Evolutionary conservation across 371 early-diverging fungal species (phyloP), one percentile per base, ranked within the genome.

Genomic region (Mucor ambiguus): DNA sequence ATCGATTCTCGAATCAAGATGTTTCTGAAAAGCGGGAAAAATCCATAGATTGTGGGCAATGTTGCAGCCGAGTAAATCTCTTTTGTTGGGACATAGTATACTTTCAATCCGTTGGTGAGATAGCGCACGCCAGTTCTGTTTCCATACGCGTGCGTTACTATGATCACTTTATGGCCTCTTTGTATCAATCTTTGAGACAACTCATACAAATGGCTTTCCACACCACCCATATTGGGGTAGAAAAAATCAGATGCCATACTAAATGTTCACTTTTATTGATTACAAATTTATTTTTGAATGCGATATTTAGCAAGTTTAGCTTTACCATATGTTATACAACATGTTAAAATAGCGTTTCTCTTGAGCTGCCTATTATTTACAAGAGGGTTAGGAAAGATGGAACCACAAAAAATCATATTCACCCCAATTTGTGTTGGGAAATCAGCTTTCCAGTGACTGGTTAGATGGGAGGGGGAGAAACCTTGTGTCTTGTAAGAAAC

Each of bases 191-290:
- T 87, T 76, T 96, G 95, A 20, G 96, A 92, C 46, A 99, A 80
- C 73, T 93, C 92, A 72, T 94, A 95, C 35, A 99, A 81, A 82
- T 99, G 99, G 43, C 93, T 93, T 77, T 99, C 99, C 4, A 99
- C 96, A 7, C 99, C 99, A 56, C 99, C 99, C 71, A 94, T 90
- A 66, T 94, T 95, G 35, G 99, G 99, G 78, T 94, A 97, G 80
- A 99, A 99, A 78, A 98, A 99, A 85, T 99, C 99, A 26, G 94
- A 95, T 11, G 95, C 96, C 88, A 96, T 86, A 68, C 93, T 91
- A 74, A 18, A 56, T 26, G 46, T 46, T 46, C 22, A 20, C 52
- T 52, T 52, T 52, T 52, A 26, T 52, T 52, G 11, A 52, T 52
- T 52, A 52, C 14, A 46, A 22, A 46, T 46, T 46, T 52, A 28